These are phyloP conservation scores for Diaporthe caulivora DNA, from an alignment of 2,329 filamentous ascomycete genomes.

Conservation along the genomic window DNA sequence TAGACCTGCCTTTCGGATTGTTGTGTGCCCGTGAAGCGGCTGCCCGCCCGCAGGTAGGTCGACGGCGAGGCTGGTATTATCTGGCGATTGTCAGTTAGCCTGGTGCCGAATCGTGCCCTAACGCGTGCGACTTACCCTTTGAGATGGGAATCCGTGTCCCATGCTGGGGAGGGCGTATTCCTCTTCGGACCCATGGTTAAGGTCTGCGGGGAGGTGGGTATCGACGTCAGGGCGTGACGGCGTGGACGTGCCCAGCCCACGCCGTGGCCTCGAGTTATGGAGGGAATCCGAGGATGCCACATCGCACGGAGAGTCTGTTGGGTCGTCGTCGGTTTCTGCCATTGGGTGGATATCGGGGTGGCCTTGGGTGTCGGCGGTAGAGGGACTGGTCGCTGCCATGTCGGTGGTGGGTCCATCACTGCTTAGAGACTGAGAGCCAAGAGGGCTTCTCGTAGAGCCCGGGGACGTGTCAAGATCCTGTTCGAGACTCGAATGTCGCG, in stretches of 20 bases:
- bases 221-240: constrained; percentile 1
- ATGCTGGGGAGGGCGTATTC: constrained; percentile 57
- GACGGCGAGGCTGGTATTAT: constrained; percentile 84
- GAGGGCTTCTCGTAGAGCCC: constrained; percentile 58
- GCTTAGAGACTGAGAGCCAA: constrained; percentile 50
- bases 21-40: constrained; percentile 90
- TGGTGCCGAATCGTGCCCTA: not conserved
- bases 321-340: constrained; percentile 33
- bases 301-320: constrained; percentile 28
- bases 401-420: constrained; percentile 33
- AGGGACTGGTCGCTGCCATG: constrained; percentile 21
- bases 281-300: constrained; percentile 13
- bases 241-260: constrained; percentile 34
- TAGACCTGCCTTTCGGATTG: constrained; percentile 94
- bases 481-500: constrained; percentile 1
- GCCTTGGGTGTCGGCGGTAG: constrained; percentile 12
- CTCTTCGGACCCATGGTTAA: constrained; percentile 46
- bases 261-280: constrained; percentile 29
- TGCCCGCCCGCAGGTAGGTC: constrained; percentile 87
- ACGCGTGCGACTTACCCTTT: constrained; percentile 59
- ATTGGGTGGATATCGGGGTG: constrained; percentile 20
- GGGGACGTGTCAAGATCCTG: constrained; percentile 42
- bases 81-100: constrained; percentile 54
- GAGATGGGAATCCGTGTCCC: constrained; percentile 66
- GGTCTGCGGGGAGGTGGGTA: constrained; percentile 21